A percentile compares a stretch with the other conserved stretches of the same genome.
These are phyloP conservation scores for Metarhizium brunneum DNA, from an alignment of 2,329 filamentous ascomycete genomes.

Conservation along the genomic window DNA sequence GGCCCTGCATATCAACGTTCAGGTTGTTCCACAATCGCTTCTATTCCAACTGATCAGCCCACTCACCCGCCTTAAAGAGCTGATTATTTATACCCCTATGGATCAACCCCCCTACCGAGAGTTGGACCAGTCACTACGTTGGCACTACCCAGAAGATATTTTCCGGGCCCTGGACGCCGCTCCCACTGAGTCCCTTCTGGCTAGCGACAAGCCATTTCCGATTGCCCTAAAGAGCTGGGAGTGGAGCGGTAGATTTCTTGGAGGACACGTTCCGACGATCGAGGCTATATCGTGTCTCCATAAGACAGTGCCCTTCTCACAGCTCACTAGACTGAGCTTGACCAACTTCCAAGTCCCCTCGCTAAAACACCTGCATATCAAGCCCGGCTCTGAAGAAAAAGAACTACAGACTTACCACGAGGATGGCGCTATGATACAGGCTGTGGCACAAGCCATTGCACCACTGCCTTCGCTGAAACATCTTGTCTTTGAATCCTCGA, in stretches of 20 bases:
- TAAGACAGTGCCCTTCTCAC: conserved; percentile 42
- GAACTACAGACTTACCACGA: conserved; percentile 25
- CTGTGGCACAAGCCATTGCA: conserved; percentile 23
- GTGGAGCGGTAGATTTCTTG: conserved; percentile 49
- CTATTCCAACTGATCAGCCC: conserved; percentile 48
- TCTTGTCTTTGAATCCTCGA: conserved; percentile 67
- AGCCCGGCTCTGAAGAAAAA: conserved; percentile 19
- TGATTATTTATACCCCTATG: conserved; percentile 63
- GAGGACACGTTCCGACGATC: conserved; percentile 33
- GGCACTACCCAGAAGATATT: conserved; percentile 59
- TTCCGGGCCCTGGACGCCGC: conserved; percentile 52
- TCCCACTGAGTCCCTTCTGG: conserved; percentile 29
- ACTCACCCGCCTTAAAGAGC: conserved; percentile 55
- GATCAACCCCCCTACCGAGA: conserved; percentile 59
- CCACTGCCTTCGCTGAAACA: conserved; percentile 54
- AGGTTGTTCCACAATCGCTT: conserved; percentile 41
- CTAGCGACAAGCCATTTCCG: conserved; percentile 20
- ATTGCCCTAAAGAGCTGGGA: conserved; percentile 45
- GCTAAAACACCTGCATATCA: conserved; percentile 27
- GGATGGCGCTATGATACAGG: conserved; percentile 32
- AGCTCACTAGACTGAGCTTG: conserved; percentile 47
- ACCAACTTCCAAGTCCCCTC: conserved; percentile 55
- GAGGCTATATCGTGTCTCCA: conserved; percentile 46
- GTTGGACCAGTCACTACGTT: conserved; percentile 48
- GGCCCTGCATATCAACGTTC: conserved; percentile 59